These are phyloP conservation scores for Mycena vitilis DNA, from an alignment of 768 basidiomycete species.

Conservation along the genomic window DNA sequence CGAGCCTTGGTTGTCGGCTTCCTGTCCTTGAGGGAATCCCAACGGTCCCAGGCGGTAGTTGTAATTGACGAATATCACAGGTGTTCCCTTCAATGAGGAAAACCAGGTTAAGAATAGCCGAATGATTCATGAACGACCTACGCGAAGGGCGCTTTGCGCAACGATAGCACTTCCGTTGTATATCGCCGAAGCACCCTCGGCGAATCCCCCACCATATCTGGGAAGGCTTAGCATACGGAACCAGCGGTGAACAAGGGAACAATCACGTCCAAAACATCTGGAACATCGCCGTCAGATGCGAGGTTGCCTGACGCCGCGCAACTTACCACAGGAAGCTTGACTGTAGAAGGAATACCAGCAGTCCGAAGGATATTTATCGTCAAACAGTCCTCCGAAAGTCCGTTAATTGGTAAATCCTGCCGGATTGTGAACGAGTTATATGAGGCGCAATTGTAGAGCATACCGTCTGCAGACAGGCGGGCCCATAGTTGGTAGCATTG, in stretches of 20 bases:
- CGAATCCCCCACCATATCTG: slow-evolving; percentile 41
- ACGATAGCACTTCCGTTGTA: slow-evolving; percentile 45
- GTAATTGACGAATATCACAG: slow-evolving; percentile 59
- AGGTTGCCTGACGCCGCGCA: too few species aligned
- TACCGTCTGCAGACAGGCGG: slow-evolving; percentile 62
- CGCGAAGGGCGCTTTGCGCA: slow-evolving; percentile 40
- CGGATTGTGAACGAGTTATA: not conserved
- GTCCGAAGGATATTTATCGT: slow-evolving; percentile 71
- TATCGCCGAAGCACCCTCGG: slow-evolving; percentile 32
- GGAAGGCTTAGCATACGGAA: not conserved
- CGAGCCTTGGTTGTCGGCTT: slow-evolving; percentile 47
- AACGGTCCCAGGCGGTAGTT: slow-evolving; percentile 62
- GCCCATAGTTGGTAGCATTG: slow-evolving; percentile 60
- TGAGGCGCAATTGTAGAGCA: slow-evolving; percentile 7
- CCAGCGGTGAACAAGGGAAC: not conserved
- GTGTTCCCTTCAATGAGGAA: slow-evolving; percentile 42
- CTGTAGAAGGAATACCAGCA: slow-evolving; percentile 43
- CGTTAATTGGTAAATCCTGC: slow-evolving; percentile 38
- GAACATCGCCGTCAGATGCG: not conserved
- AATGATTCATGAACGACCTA: slow-evolving; percentile 23
- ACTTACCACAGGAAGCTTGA: slow-evolving; percentile 48
- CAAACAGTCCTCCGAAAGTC: slow-evolving; percentile 68
- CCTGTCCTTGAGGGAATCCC: slow-evolving; percentile 57
- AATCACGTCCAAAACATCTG: slow-evolving; percentile 35
- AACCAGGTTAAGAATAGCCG: not conserved